These are phyloP conservation scores for Iris macrosiphon DNA, from an alignment of 106 monocot genomes.

Conservation along the genomic window DNA sequence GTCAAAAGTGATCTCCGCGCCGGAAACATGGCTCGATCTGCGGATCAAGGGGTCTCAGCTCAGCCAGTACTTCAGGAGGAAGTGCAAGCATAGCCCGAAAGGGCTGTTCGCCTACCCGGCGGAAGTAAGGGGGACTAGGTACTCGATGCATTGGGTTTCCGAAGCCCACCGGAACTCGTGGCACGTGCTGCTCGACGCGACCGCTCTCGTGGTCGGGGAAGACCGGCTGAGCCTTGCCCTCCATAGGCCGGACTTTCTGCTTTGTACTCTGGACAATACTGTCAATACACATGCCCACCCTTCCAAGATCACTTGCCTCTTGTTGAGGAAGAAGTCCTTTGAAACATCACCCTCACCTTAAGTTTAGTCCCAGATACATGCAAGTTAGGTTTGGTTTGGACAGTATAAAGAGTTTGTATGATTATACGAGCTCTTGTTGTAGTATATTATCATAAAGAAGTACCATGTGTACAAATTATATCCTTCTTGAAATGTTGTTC, in stretches of 20 bases:
- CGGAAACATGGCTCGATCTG: conserved; percentile 55
- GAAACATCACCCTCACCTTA: no score
- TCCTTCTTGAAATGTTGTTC: no score
- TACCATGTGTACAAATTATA: no score
- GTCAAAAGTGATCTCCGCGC: conserved; percentile 42
- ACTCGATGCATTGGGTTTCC: conserved; percentile 67
- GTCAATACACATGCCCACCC: conserved; percentile 32
- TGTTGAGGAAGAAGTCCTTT: conserved; percentile 49
- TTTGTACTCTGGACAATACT: conserved; percentile 33
- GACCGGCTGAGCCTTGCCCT: conserved; percentile 43
- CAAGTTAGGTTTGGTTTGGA: no score
- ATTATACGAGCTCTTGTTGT: no score
- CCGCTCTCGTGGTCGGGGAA: conserved; percentile 27
- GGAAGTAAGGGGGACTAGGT: conserved; percentile 19
- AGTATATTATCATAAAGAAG: no score
- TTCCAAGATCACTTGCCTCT: conserved; percentile 37
- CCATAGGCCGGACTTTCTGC: conserved; percentile 54
- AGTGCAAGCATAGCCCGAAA: conserved; percentile 57
- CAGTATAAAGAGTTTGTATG: no score
- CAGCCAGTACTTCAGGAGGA: conserved; percentile 64
- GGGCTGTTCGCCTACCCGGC: conserved; percentile 57
- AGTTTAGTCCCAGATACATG: no score
- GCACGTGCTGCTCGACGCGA: conserved; percentile 57
- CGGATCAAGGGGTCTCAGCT: conserved; percentile 69
- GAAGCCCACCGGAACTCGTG: conserved; percentile 63